These are phyloP conservation scores for Brassica napus DNA, from an alignment of 345 rosid species.

Conservation along the genomic window Da-Ae NC_063448.1:4886001-4886500, in stretches of 20 bases:
- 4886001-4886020: neutral
- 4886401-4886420: no score
- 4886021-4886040: neutral
- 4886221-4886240: constrained; percentile 1
- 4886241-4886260: neutral
- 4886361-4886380: neutral
- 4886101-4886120: constrained; percentile 54
- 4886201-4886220: neutral
- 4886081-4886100: constrained; percentile 18
- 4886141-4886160: neutral
- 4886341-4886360: neutral
- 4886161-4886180: neutral
- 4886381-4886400: no score
- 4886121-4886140: constrained; percentile 35
- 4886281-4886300: neutral
- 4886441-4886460: no score
- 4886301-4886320: constrained; percentile 10
- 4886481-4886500: no score
- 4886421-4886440: no score
- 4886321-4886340: neutral
- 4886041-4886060: neutral
- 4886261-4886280: neutral
- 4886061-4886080: neutral
- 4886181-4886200: neutral
- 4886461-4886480: no score